A percentile compares a stretch with the other conserved stretches of the same genome.
Conservation (phyloP, 2,329 filamentous ascomycete genomes). For the Tolypocladium tropicale region DNA sequence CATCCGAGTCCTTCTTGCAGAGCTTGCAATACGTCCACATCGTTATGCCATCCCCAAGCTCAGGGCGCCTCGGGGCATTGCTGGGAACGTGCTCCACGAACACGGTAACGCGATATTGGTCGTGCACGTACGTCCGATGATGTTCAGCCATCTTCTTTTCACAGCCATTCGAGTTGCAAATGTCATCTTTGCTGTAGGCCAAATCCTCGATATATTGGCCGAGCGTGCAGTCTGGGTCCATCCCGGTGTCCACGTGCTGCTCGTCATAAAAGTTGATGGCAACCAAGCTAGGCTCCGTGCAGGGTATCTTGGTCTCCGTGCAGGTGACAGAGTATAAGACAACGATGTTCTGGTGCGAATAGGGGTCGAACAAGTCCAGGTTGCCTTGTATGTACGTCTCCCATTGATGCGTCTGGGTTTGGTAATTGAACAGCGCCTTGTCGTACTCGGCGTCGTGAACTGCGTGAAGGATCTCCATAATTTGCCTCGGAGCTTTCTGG, state of each 20-base stretch:
- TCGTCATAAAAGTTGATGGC: constrained; percentile 92
- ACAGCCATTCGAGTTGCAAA: constrained; percentile 76
- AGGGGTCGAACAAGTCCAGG: constrained; percentile 83
- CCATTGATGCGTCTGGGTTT: constrained; percentile 92
- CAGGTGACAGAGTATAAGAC: constrained; percentile 91
- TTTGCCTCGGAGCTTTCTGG: constrained; percentile 70
- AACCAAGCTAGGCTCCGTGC: constrained; percentile 81
- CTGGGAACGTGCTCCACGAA: constrained; percentile 59
- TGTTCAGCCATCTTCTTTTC: constrained; percentile 85
- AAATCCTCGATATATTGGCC: constrained; percentile 93
- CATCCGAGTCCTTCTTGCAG: constrained; percentile 82
- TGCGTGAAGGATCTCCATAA: constrained; percentile 87
- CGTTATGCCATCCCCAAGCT: constrained; percentile 55
- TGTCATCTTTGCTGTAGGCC: constrained; percentile 63
- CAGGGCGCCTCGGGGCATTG: constrained; percentile 25
- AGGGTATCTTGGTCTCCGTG: constrained; percentile 87
- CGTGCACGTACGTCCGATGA: constrained; percentile 94
- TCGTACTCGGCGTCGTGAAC: constrained; percentile 97
- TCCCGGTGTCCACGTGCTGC: constrained; percentile 60
- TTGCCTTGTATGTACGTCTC: constrained; percentile 89
- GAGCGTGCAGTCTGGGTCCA: constrained; percentile 82
- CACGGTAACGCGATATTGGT: constrained; percentile 84
- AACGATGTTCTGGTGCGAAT: constrained; percentile 91
- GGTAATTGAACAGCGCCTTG: constrained; percentile 85
- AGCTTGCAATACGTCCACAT: constrained; percentile 98